Evolutionary conservation across 106 monocot species (phyloP).

Genomic region (Acorus calamus): DNA sequence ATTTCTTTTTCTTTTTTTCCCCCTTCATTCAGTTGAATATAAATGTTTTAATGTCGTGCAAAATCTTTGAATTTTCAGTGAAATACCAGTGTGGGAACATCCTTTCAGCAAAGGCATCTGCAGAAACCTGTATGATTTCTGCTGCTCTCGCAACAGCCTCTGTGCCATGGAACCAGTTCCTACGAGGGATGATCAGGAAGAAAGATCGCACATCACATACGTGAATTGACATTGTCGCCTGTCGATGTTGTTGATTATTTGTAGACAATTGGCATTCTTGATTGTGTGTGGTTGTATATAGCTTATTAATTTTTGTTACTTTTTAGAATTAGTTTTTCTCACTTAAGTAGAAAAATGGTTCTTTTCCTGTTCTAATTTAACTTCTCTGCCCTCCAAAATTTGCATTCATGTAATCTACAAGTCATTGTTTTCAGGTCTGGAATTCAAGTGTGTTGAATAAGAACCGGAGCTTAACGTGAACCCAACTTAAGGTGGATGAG

Average conservation of each 20-base stretch:
- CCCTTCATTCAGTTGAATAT: not conserved
- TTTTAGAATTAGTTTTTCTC: too few species aligned
- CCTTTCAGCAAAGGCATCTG: slow-evolving; percentile 82
- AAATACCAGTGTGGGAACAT: slow-evolving; percentile 46
- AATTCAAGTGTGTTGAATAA: too few species aligned
- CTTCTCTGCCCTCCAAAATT: too few species aligned
- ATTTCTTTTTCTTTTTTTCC: not conserved
- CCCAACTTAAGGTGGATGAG: too few species aligned
- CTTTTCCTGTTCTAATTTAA: too few species aligned
- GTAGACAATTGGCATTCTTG: too few species aligned
- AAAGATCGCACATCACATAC: slow-evolving; percentile 43
- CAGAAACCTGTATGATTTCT: slow-evolving; percentile 52
- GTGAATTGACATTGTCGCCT: slow-evolving; percentile 47
- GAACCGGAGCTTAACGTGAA: too few species aligned
- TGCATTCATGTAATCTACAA: too few species aligned
- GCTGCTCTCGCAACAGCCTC: slow-evolving; percentile 30
- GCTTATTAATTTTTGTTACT: too few species aligned
- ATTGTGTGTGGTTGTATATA: too few species aligned
- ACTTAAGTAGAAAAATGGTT: too few species aligned
- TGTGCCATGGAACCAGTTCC: slow-evolving; percentile 62
- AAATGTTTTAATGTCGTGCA: not conserved
- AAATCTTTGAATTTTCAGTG: slow-evolving; percentile 25
- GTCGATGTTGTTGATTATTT: slow-evolving; percentile 53
- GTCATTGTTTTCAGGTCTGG: too few species aligned
- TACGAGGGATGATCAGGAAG: slow-evolving; percentile 51